These are phyloP conservation scores for Gremmenia infestans DNA, from an alignment of 2,329 filamentous ascomycete genomes.

Conservation along the genomic window DNA sequence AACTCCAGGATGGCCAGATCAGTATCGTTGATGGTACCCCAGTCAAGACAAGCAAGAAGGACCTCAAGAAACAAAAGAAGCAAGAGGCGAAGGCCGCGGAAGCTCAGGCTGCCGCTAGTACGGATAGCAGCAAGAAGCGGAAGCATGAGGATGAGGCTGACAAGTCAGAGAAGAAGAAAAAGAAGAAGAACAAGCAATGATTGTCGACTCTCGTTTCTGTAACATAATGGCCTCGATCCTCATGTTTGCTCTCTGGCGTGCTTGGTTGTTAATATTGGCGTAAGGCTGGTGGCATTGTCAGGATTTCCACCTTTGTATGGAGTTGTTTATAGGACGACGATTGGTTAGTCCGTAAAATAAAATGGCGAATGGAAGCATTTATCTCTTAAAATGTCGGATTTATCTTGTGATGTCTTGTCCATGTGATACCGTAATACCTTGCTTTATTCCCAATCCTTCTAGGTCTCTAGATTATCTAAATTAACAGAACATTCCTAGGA, in stretches of 20 bases:
- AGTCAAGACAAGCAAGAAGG: conserved; percentile 68
- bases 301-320: conserved; percentile 6
- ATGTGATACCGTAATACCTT: too few relatives aligned
- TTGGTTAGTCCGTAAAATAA: conserved; percentile 1
- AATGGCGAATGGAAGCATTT: neutral
- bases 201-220: conserved; percentile 16
- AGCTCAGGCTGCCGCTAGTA: conserved; percentile 29
- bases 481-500: too few relatives aligned
- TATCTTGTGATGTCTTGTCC: too few relatives aligned
- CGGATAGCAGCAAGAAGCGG: conserved; percentile 62
- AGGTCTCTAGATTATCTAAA: too few relatives aligned
- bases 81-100: conserved; percentile 46
- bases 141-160: conserved; percentile 57
- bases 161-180: conserved; percentile 53
- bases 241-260: conserved; percentile 8
- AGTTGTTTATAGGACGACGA: conserved; percentile 1
- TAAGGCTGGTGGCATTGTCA: conserved; percentile 7
- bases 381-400: too few relatives aligned
- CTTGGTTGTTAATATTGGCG: conserved; percentile 9
- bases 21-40: conserved; percentile 62
- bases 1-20: conserved; percentile 72
- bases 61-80: conserved; percentile 68
- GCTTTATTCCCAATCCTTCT: too few relatives aligned
- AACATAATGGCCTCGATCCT: conserved; percentile 19
- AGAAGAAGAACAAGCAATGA: conserved; percentile 43